Evolutionary conservation across 805 yeast species (phyloP), one percentile per base, ranked within the genome.

Genomic region (Pichia membranifaciens): DNA sequence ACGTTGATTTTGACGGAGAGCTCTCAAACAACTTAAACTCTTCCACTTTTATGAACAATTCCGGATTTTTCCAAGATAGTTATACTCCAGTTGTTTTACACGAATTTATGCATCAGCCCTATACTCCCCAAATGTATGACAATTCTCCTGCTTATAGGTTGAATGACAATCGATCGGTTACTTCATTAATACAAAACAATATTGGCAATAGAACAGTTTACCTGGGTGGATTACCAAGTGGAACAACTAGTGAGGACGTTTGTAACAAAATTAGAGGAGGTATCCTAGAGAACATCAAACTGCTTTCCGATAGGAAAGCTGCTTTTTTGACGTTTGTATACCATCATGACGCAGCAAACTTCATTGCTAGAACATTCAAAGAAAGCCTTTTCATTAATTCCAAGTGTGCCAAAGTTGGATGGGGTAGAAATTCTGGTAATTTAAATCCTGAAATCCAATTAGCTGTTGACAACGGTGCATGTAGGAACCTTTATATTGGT

Each of bases 251-350:
- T 2, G 91, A 84, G 59, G 90, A 85, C 56, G 74, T 85, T 40
- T 85, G 90, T 55, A 85, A 85, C 58, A 79, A 77, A 39, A 81
- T 84, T 25, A 72, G 90, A 55, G 91, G 91, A 37, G 95, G 95
- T n/a, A 65, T 80, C 17, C 69, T 85, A 37, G 89, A 85, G 58
- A 62, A 67, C 9, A 72, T 85, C 41, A 79, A 74, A 50, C 65
- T 67, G 47, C 66, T 60, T 1, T 73, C 74, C 3, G 76, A 73
- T 4, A 79, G 74, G 56, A 74, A 71, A 43, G 74, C 79, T 43
- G 84, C 90, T 57, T 85, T 85, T 58, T 67, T 85, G 12, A 83
- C 88, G 0, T 85, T 85, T 56, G 65, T 85, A 41, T 82, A 82
- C 48, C 73, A 85, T 5, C 62, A 72, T 15, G 71, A 83, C 16